These are phyloP conservation scores for Camellia sinensis DNA, from an alignment of 148 eudicot genomes.

Conservation along the genomic window DNA sequence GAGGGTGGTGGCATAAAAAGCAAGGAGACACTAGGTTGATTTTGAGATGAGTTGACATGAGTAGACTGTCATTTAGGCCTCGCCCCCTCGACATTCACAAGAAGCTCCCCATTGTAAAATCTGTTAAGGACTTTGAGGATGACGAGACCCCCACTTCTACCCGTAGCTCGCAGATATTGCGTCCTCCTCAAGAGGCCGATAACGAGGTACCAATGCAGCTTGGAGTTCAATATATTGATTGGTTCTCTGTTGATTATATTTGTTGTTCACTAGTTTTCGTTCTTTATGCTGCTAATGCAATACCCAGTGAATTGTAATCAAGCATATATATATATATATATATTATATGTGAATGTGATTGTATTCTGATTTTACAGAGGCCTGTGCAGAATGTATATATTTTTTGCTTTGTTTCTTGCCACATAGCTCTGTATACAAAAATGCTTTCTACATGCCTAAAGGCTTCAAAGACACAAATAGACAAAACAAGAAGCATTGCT, in stretches of 20 bases:
- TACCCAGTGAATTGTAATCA: too few species aligned
- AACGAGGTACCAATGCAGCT: constrained; percentile 52
- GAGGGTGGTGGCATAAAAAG: constrained; percentile 17
- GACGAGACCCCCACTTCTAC: constrained; percentile 78
- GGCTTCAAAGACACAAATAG: not conserved
- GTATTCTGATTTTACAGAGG: not conserved
- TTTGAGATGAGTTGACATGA: constrained; percentile 54
- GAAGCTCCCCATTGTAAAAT: constrained; percentile 89
- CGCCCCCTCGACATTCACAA: constrained; percentile 96
- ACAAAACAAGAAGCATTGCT: not conserved
- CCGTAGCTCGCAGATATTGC: constrained; percentile 73
- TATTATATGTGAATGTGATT: too few species aligned
- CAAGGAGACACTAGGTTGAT: constrained; percentile 11
- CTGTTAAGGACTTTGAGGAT: constrained; percentile 90
- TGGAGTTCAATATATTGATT: not conserved
- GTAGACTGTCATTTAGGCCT: constrained; percentile 82
- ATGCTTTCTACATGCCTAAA: not conserved
- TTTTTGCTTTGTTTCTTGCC: not conserved
- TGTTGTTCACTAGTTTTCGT: not conserved
- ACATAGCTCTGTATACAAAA: not conserved
- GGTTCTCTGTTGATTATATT: not conserved
- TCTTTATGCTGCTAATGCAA: not conserved
- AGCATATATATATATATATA: too few species aligned
- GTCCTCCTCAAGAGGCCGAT: constrained; percentile 71
- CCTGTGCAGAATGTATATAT: not conserved